Evolutionary conservation across 345 rosid species (phyloP).

Genomic region (Eucalyptus rudis): DNA sequence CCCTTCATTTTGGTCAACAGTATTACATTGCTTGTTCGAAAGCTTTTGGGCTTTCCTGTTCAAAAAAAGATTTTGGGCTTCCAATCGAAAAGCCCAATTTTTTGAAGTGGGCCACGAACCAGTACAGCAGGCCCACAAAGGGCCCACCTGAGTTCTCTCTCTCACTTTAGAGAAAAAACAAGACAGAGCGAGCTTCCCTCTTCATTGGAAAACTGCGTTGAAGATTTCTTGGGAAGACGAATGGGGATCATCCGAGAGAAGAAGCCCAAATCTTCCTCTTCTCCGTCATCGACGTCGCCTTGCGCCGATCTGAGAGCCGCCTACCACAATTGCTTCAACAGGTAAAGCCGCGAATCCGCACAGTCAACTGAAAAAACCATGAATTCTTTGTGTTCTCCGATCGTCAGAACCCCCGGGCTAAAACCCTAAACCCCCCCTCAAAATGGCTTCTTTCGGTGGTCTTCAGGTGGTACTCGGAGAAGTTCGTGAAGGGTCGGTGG

Average conservation of each 20-base stretch:
- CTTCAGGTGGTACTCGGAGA: conserved; percentile 82
- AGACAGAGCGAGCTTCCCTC: background rate
- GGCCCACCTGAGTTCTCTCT: background rate
- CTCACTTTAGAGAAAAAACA: background rate
- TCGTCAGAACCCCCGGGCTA: background rate
- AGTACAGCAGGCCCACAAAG: background rate
- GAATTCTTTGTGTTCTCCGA: background rate
- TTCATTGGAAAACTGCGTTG: background rate
- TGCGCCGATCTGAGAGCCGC: conserved; percentile 64
- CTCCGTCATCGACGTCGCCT: conserved; percentile 50
- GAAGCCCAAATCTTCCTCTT: background rate
- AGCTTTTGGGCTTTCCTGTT: background rate
- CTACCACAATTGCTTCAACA: conserved; percentile 79
- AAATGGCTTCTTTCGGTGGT: background rate
- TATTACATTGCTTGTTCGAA: fast-evolving
- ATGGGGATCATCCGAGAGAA: conserved; percentile 30
- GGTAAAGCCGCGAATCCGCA: background rate
- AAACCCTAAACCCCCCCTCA: background rate
- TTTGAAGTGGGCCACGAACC: background rate
- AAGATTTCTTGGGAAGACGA: background rate
- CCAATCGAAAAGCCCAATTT: background rate
- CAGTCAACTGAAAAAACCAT: background rate
- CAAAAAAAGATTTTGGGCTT: background rate
- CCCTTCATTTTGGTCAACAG: background rate
- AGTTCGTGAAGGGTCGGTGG: conserved; percentile 77